Evolutionary conservation across 768 basidiomycete genomes (phyloP).

Genomic region (Lactarius akahatsu): DNA sequence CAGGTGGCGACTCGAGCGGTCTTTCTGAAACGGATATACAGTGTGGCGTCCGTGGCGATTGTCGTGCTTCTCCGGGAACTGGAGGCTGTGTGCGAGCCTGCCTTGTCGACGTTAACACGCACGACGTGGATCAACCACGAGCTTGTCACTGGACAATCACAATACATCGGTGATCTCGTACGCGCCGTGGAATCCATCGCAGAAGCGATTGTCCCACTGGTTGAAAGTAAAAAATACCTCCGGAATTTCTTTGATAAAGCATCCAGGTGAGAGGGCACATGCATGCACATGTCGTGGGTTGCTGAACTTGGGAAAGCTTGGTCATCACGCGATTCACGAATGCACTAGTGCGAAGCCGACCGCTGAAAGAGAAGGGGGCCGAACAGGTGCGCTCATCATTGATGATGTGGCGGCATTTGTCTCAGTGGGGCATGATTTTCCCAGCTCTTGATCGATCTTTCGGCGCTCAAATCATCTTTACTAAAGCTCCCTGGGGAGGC

Average conservation of each 20-base stretch:
- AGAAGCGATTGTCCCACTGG: conserved; percentile 70
- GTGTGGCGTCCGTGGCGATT: conserved; percentile 84
- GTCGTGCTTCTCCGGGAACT: conserved; percentile 78
- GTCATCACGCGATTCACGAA: conserved; percentile 87
- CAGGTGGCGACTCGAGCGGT: neutral
- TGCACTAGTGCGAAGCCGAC: conserved; percentile 84
- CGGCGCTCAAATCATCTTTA: conserved; percentile 79
- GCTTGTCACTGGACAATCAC: conserved; percentile 85
- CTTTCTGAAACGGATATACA: conserved; percentile 35
- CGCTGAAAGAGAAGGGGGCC: conserved; percentile 88
- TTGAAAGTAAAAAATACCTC: conserved; percentile 94
- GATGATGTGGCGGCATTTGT: conserved; percentile 2
- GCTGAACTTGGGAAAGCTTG: conserved; percentile 47
- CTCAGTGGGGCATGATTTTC: conserved; percentile 23
- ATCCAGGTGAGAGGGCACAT: conserved; percentile 58
- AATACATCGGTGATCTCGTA: conserved; percentile 76
- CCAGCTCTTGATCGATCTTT: conserved; percentile 87
- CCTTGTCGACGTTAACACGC: conserved; percentile 73
- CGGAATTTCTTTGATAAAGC: conserved; percentile 93
- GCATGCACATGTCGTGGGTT: neutral
- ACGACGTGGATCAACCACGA: conserved; percentile 76
- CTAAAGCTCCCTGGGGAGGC: conserved; percentile 78
- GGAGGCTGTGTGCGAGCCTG: conserved; percentile 77
- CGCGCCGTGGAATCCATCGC: conserved; percentile 72
- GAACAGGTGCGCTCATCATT: conserved; percentile 76